Conservation (phyloP, 805 yeast genomes). For the Brettanomyces anomalus region DNA sequence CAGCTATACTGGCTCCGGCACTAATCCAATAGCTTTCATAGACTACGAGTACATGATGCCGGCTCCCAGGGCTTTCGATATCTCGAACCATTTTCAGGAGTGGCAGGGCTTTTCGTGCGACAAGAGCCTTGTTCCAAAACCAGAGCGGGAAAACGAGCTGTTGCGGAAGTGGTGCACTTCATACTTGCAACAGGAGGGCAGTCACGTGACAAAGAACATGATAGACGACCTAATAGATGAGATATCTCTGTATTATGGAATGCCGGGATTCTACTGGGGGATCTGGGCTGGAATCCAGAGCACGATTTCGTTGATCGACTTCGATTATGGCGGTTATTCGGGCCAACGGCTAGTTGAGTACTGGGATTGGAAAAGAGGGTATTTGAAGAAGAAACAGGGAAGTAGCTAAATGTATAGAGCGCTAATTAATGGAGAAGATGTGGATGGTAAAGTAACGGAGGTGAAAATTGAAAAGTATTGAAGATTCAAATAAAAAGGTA, state of each 20-base stretch:
- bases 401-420: not conserved
- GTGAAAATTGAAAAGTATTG: too few relatives aligned
- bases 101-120: conserved; percentile 81
- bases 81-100: conserved; percentile 67
- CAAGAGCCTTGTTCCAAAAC: conserved; percentile 47
- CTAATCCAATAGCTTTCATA: conserved; percentile 45
- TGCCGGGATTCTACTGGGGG: conserved; percentile 84
- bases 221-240: conserved; percentile 44
- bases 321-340: conserved; percentile 58
- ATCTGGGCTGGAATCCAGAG: conserved; percentile 76
- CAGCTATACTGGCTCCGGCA: conserved; percentile 3
- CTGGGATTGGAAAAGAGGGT: conserved; percentile 51
- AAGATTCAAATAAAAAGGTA: too few relatives aligned
- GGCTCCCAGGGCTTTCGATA: conserved; percentile 67
- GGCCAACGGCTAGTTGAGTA: conserved; percentile 55
- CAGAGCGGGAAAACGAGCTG: conserved; percentile 31
- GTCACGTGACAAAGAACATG: conserved; percentile 1
- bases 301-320: conserved; percentile 59
- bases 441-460: too few relatives aligned
- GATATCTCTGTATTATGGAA: conserved; percentile 54
- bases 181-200: conserved; percentile 34
- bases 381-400: conserved; percentile 6
- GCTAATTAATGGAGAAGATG: not conserved
- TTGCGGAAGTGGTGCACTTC: conserved; percentile 51
- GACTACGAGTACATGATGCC: conserved; percentile 69